Conservation (phyloP, 108 stramenopile genomes). For the Pseudonitzschia multistriata region DNA sequence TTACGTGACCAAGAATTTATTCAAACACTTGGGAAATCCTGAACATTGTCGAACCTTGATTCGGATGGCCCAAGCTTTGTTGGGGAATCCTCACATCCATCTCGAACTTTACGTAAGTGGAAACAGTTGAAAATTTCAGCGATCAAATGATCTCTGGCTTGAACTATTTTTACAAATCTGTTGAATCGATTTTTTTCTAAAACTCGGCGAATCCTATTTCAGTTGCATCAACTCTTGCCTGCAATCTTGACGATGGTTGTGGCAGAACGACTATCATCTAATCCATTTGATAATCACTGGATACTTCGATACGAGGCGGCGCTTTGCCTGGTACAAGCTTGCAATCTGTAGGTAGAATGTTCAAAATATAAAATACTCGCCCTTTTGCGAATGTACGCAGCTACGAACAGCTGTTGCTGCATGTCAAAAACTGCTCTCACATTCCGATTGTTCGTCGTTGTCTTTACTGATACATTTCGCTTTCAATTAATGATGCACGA, state of each 20-base stretch:
- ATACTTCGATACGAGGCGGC: slow-evolving; percentile 66
- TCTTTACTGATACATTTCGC: neutral
- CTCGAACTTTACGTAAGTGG: slow-evolving; percentile 72
- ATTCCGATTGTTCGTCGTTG: slow-evolving; percentile 6
- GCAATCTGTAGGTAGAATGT: slow-evolving; percentile 45
- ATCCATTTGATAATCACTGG: slow-evolving; percentile 62
- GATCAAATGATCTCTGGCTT: neutral
- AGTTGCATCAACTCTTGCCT: slow-evolving; percentile 78
- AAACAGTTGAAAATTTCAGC: neutral
- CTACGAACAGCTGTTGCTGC: neutral
- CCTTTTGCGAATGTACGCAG: neutral
- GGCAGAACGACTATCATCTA: slow-evolving; percentile 58
- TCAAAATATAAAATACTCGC: neutral
- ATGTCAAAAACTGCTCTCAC: neutral
- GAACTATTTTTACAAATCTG: neutral
- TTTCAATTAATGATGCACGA: neutral
- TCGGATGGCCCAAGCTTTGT: slow-evolving; percentile 57
- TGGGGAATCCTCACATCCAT: slow-evolving; percentile 74
- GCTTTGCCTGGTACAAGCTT: slow-evolving; percentile 56
- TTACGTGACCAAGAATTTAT: slow-evolving; percentile 62
- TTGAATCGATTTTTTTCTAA: neutral
- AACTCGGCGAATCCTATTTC: slow-evolving; percentile 3
- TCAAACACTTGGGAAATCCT: slow-evolving; percentile 54
- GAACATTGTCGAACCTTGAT: slow-evolving; percentile 66
- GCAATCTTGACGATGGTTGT: slow-evolving; percentile 78